A percentile compares a stretch with the other conserved stretches of the same genome.
Conservation (phyloP, 768 basidiomycete species). For the Tricholoma flavovirens region DNA sequence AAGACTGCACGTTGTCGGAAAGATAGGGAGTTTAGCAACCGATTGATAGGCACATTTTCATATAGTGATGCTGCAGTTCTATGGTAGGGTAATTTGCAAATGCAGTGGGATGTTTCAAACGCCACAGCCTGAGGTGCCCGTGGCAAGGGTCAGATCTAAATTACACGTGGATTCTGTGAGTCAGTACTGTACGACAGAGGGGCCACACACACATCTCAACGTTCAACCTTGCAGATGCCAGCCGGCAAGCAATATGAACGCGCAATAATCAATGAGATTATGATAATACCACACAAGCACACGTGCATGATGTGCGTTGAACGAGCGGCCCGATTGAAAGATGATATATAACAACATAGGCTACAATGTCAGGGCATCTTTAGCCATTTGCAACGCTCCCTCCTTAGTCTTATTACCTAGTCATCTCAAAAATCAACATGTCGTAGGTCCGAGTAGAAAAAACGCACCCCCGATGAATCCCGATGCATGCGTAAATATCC, state of each 20-base stretch:
- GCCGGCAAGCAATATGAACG: not conserved
- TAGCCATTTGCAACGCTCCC: conserved; percentile 79
- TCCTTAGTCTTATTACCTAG: conserved; percentile 86
- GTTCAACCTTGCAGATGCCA: not conserved
- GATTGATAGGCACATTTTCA: not conserved
- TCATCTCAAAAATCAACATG: not conserved
- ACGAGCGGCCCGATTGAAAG: not conserved
- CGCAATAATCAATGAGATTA: not conserved
- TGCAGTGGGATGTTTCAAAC: not conserved
- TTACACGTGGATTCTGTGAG: not conserved
- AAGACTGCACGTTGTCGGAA: not conserved
- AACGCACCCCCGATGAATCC: conserved; percentile 91
- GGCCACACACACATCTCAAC: not conserved
- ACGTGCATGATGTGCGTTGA: not conserved
- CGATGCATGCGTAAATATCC: conserved; percentile 92
- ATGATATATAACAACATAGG: too few relatives aligned
- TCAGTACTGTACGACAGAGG: not conserved
- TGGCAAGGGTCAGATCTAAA: not conserved
- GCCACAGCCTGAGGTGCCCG: not conserved
- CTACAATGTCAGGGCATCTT: conserved; percentile 49
- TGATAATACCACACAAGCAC: not conserved
- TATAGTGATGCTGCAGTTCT: not conserved
- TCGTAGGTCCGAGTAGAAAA: conserved; percentile 5
- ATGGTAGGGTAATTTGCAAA: not conserved
- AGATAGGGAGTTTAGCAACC: not conserved